phyloP scores from a whole-genome alignment of 345 rosid genomes.

The thale cress (Arabidopsis thaliana) region DNA sequence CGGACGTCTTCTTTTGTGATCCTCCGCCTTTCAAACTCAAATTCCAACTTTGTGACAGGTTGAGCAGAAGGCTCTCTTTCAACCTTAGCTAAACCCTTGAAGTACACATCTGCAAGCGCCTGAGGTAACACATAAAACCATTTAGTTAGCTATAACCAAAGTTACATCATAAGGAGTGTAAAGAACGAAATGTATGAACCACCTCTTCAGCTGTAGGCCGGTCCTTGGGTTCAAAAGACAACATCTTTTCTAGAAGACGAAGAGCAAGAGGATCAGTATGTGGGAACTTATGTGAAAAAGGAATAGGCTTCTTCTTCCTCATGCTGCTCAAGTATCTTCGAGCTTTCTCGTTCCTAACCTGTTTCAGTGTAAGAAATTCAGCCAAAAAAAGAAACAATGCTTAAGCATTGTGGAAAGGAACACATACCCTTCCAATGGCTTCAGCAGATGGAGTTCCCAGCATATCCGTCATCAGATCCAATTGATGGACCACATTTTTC shows the following conservation, averaged over 20 bases:
- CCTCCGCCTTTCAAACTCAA: constrained; percentile 95
- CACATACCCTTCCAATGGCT: constrained; percentile 87
- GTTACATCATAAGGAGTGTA: neutral
- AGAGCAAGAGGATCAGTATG: constrained; percentile 94
- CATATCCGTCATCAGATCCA: constrained; percentile 94
- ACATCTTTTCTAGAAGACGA: constrained; percentile 83
- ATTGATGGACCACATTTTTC: constrained; percentile 93
- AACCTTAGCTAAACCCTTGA: constrained; percentile 86
- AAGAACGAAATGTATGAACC: constrained; percentile 19
- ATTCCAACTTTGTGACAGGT: constrained; percentile 95
- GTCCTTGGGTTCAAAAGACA: constrained; percentile 93
- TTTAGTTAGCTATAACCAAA: constrained; percentile 6
- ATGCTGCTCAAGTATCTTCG: constrained; percentile 92
- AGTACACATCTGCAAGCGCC: constrained; percentile 98
- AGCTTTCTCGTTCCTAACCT: constrained; percentile 98
- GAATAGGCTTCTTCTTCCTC: constrained; percentile 87
- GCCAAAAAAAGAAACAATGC: constrained; percentile 25
- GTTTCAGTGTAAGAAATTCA: constrained; percentile 39
- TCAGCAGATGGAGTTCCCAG: constrained; percentile 93
- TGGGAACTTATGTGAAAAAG: constrained; percentile 87
- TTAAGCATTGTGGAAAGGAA: neutral
- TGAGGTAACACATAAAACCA: constrained; percentile 43
- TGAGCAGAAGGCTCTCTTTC: constrained; percentile 98
- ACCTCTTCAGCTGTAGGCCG: constrained; percentile 96
- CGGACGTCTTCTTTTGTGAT: constrained; percentile 94